These are phyloP conservation scores for Entomortierella parvispora DNA, from an alignment of 192 early-diverging fungal species.

Conservation along the genomic window DNA sequence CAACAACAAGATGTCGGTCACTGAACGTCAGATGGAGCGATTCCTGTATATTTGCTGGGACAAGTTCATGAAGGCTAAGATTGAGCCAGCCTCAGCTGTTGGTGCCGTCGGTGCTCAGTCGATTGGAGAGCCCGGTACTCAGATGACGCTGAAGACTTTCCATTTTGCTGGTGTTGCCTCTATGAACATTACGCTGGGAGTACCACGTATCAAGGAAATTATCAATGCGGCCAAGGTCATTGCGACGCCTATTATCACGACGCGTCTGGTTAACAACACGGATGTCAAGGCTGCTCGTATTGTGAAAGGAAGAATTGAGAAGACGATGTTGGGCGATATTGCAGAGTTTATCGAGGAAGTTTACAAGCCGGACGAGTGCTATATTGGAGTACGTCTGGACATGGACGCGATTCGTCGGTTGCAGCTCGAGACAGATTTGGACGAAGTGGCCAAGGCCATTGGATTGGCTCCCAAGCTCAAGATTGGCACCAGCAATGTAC, in stretches of 20 bases:
- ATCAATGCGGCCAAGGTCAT: conserved; percentile 99
- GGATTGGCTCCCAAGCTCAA: conserved; percentile 87
- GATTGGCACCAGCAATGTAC: conserved; percentile 77
- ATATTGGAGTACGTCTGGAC: conserved; percentile 85
- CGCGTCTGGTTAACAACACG: conserved; percentile 72
- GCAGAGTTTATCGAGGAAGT: conserved; percentile 96
- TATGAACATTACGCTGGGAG: conserved; percentile 99
- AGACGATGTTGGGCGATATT: conserved; percentile 90
- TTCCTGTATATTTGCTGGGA: conserved; percentile 83
- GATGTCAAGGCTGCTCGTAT: conserved; percentile 87
- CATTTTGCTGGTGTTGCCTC: conserved; percentile 99
- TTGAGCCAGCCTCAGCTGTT: conserved; percentile 96
- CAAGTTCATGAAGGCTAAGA: conserved; percentile 91
- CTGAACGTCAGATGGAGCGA: conserved; percentile 71
- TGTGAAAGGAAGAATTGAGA: conserved; percentile 97
- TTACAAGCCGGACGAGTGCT: conserved; percentile 77
- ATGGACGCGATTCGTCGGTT: conserved; percentile 84
- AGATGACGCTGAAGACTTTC: conserved; percentile 99
- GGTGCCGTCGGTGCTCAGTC: conserved; percentile 97
- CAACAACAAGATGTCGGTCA: conserved; percentile 76
- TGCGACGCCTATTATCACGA: conserved; percentile 90
- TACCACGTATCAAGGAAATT: conserved; percentile 99
- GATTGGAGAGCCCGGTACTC: conserved; percentile 98
- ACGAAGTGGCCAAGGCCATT: conserved; percentile 83
- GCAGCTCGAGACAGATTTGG: conserved; percentile 89